These are phyloP conservation scores for Xylaria bambusicola DNA, from an alignment of 495 filamentous ascomycete species.

Conservation along the genomic window DNA sequence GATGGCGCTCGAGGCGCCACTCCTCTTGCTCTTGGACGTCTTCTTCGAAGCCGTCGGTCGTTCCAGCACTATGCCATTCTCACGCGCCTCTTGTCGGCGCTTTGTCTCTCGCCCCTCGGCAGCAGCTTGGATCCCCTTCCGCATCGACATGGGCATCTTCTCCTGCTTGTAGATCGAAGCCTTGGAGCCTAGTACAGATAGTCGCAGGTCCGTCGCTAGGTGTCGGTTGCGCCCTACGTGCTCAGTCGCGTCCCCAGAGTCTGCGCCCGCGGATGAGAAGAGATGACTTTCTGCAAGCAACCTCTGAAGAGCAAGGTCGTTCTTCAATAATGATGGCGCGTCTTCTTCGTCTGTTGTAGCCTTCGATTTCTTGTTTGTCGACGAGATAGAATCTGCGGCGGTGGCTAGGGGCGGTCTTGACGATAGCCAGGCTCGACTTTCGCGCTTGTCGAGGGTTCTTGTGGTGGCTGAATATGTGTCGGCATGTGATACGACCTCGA, in stretches of 20 bases:
- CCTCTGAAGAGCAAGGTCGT: slow-evolving; percentile 88
- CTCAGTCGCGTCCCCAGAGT: slow-evolving; percentile 41
- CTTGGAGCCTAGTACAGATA: slow-evolving; percentile 79
- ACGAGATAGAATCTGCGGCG: slow-evolving; percentile 22
- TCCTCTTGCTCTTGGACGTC: slow-evolving; percentile 46
- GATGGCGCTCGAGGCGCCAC: slow-evolving; percentile 51
- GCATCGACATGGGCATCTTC: slow-evolving; percentile 80
- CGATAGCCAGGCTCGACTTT: slow-evolving; percentile 75
- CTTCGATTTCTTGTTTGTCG: slow-evolving; percentile 37
- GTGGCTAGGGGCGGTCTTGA: slow-evolving; percentile 42
- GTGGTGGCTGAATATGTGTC: slow-evolving; percentile 34
- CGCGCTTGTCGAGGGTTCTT: slow-evolving; percentile 61
- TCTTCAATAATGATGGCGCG: slow-evolving; percentile 66
- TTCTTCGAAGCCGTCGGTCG: slow-evolving; percentile 45
- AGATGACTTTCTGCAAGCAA: slow-evolving; percentile 92
- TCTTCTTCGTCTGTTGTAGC: slow-evolving; percentile 45
- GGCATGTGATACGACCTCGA: slow-evolving; percentile 70
- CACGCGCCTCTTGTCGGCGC: slow-evolving; percentile 74
- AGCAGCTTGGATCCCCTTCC: slow-evolving; percentile 75
- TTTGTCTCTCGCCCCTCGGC: slow-evolving; percentile 64
- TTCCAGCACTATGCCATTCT: slow-evolving; percentile 91
- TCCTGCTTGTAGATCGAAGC: slow-evolving; percentile 68
- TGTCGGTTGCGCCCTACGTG: slow-evolving; percentile 51
- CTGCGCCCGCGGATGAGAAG: slow-evolving; percentile 58
- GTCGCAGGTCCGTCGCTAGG: slow-evolving; percentile 78